Evolutionary conservation across 2,329 filamentous ascomycete genomes (phyloP), one percentile per base, ranked within the genome.

Genomic region (Phyllosticta ampelicida): DNA sequence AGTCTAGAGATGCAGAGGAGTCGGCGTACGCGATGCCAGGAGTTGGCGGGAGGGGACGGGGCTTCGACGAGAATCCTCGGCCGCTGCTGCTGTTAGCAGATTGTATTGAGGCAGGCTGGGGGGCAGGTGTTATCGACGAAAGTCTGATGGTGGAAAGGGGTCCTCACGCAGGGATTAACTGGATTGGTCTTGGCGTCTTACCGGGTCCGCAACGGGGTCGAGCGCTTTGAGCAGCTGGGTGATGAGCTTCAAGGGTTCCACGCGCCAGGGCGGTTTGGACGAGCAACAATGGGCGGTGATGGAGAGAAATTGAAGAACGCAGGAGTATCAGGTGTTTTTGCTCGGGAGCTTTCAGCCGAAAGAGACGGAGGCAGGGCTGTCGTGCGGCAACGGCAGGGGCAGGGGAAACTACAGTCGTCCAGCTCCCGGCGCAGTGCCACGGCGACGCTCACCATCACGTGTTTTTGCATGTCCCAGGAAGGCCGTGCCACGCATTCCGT

Each of bases 1-100:
- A 67, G 66, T 63, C 62, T 67, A 68, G 65, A 61, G 63, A 68
- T 71, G 68, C 67, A 70, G 60, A 59, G 58, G 65, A 63, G 48
- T 48, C 30, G 23, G 56, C 28, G 26, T 23, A 63, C 55, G 60
- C 62, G 67, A 56, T 54, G 62, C 30, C 58, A 60, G 58, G 48
- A 36, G 61, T 60, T 62, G 63, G 63, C 62, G 65, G 62, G 62
- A 66, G 63, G 63, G 64, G 62, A 66, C 64, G 64, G 52, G 49
- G 51, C n/a, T 48, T 28, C 51, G 56, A 54, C 44, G 51, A 51
- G 51, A 58, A 26, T 58, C 51, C 51, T 52, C 56, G 56, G 48
- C 51, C 52, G 52, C 56, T 54, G 56, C 56, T 58, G 56, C 56
- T 51, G 51, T 52, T 53, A 20, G 51, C 51, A 54, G 52, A 36